Evolutionary conservation across 2,329 filamentous ascomycete genomes (phyloP), one percentile per base, ranked within the genome.

Genomic region (Colletotrichum melonis): DNA sequence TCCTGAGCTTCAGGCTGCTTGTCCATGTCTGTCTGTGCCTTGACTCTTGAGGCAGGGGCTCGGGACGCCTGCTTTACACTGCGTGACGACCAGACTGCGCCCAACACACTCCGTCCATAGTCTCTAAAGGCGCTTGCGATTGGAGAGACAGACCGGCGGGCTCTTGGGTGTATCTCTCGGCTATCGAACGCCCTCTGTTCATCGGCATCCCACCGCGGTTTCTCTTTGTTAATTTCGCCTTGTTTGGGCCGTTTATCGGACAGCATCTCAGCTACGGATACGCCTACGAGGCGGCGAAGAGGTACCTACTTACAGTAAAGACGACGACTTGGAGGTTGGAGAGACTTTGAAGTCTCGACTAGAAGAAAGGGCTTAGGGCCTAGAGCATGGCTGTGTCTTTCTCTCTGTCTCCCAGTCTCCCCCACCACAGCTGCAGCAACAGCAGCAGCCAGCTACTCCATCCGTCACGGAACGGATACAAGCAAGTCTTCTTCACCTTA

Each of bases 181-280:
- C 35, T 42, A 42, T 42, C 35, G 35, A 42, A 42, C 35, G 14
- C 35, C 35, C 19, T 46, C 42, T n/a, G 6, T n/a, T 46, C 19
- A 46, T 46, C 42, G 42, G 42, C 42, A 46, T 46, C 42, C 19
- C 42, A 46, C 93, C 95, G 22, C 91, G 93, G 74, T 98, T 97
- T 81, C 88, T 99, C 28, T 89, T 91, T 65, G 92, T 93, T 66
- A 98, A 98, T 84, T 98, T 98, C 79, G 94, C 42, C 42, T 46
- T 46, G 42, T 46, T 46, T 46, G 42, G 19, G 16, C 42, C 42
- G 42, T 46, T 46, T n/a, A 46, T 46, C 42, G 42, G 19, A 46
- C 42, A 46, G 16, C 19, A 42, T 19, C 38, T 42, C 32, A 16
- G 35, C 35, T 14, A 38, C 35, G 35, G 14, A 32, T 12, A 32